Conservation (phyloP, 306 rosid genomes). For the Acacia crassicarpa region DNA sequence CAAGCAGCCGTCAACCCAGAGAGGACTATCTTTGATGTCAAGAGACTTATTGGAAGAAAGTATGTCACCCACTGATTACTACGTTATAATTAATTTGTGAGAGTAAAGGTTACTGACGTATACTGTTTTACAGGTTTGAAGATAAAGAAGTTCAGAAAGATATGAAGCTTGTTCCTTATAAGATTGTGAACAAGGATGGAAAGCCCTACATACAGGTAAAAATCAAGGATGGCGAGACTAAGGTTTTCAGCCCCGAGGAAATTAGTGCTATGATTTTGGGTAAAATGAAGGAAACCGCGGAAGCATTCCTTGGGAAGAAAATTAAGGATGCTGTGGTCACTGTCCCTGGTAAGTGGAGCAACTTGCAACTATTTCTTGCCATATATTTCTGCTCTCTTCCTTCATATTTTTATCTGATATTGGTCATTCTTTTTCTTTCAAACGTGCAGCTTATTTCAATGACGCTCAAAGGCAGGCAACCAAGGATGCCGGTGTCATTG, state of each 20-base stretch:
- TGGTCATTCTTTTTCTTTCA: not conserved
- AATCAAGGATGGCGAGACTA: conserved; percentile 47
- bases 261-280: not conserved
- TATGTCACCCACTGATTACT: not conserved
- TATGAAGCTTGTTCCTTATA: not conserved
- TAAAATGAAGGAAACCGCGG: not conserved
- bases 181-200: conserved; percentile 97
- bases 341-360: not conserved
- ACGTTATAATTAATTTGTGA: not conserved
- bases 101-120: not conserved
- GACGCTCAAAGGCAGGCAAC: conserved; percentile 99
- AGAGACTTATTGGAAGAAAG: conserved; percentile 48
- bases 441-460: conserved; percentile 70
- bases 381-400: not conserved
- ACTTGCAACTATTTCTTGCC: not conserved
- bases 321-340: not conserved
- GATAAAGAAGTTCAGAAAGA: not conserved
- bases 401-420: not conserved
- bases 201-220: conserved; percentile 89
- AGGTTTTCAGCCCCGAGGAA: not conserved
- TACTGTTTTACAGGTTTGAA: not conserved
- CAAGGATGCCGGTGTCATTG: conserved; percentile 96
- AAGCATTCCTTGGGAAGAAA: not conserved
- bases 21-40: conserved; percentile 94
- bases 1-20: conserved; percentile 96